Conservation (phyloP, 2,329 filamentous ascomycete species). For the Penicillium sp. region DNA sequence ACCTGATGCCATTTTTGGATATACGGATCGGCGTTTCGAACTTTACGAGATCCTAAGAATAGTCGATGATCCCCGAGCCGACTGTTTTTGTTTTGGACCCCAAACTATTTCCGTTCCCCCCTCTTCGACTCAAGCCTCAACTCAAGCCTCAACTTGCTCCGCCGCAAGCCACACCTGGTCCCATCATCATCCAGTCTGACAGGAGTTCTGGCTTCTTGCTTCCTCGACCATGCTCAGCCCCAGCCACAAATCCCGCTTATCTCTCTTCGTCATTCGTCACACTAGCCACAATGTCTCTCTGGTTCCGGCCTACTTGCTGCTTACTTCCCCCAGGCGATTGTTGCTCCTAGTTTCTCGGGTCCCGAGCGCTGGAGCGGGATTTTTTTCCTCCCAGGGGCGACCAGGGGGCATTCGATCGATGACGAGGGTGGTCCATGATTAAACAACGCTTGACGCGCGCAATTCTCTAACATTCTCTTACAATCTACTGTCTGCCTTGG, state of each 20-base stretch:
- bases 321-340: conserved; percentile 1
- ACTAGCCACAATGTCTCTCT: conserved; percentile 17
- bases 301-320: not conserved
- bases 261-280: conserved; percentile 15
- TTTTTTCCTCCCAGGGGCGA: not conserved
- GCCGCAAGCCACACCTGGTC: conserved; percentile 22
- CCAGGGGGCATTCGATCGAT: not conserved
- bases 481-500: conserved; percentile 8
- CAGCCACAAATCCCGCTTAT: conserved; percentile 18
- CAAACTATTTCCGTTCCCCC: conserved; percentile 2
- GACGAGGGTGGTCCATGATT: not conserved
- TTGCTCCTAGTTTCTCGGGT: not conserved
- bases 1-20: conserved; percentile 18
- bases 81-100: conserved; percentile 16
- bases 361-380: not conserved
- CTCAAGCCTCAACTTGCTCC: conserved; percentile 1
- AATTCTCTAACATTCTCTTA: not conserved
- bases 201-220: not conserved
- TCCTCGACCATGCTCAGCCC: conserved; percentile 12
- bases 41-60: conserved; percentile 15
- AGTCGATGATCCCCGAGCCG: conserved; percentile 1
- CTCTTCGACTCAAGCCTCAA: conserved; percentile 1
- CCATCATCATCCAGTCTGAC: conserved; percentile 5
- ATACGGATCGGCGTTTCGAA: conserved; percentile 9
- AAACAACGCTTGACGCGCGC: conserved; percentile 8